Percentiles rank a stretch among this genome's conserved stretches.
These are phyloP conservation scores for Lepiota venenata DNA, from an alignment of 768 basidiomycete species.

Conservation along the genomic window DNA sequence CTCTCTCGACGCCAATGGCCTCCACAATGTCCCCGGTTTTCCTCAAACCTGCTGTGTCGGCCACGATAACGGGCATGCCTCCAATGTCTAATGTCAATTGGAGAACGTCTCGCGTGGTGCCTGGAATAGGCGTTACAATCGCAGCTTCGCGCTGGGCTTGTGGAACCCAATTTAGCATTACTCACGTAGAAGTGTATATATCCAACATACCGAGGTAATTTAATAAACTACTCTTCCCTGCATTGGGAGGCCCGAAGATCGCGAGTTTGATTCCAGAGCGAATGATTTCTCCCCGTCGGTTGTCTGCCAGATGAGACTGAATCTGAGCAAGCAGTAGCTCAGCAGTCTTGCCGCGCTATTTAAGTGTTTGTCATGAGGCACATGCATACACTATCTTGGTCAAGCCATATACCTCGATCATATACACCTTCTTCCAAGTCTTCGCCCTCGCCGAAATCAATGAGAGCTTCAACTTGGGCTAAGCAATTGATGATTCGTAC, in stretches of 20 bases:
- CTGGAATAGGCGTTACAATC: constrained; percentile 84
- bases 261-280: constrained; percentile 79
- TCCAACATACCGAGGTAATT: constrained; percentile 70
- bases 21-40: constrained; percentile 70
- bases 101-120: constrained; percentile 87
- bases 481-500: constrained; percentile 66
- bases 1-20: constrained; percentile 76
- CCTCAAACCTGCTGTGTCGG: constrained; percentile 86
- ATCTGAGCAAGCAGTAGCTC: constrained; percentile 48
- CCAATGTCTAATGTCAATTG: constrained; percentile 86
- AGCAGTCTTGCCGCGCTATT: constrained; percentile 54
- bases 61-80: constrained; percentile 75
- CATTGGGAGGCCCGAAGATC: constrained; percentile 92
- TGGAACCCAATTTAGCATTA: background rate
- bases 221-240: constrained; percentile 87
- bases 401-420: constrained; percentile 50
- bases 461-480: constrained; percentile 81
- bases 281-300: constrained; percentile 77
- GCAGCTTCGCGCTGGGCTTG: constrained; percentile 84
- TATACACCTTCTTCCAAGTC: constrained; percentile 83
- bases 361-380: background rate
- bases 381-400: background rate
- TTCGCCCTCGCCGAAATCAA: constrained; percentile 93
- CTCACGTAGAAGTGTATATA: background rate
- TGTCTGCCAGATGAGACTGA: constrained; percentile 58